Evolutionary conservation across 2,329 filamentous ascomycete genomes (phyloP).

Genomic region (Ophiocordyceps camponoti-leonardi): DNA sequence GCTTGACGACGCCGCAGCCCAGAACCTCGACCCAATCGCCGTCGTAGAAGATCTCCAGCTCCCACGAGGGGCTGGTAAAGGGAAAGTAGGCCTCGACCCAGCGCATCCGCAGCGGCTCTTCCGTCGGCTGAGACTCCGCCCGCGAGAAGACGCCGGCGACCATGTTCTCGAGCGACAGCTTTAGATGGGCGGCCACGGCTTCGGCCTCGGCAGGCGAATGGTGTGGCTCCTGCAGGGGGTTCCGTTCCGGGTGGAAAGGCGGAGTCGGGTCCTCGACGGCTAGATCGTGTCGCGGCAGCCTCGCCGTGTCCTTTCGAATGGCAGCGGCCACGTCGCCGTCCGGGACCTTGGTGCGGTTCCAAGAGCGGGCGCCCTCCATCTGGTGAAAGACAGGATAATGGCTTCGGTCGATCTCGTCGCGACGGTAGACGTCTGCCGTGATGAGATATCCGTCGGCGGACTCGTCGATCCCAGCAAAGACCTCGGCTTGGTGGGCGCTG

Average conservation of each 20-base stretch:
- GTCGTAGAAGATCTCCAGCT: slow-evolving; percentile 87
- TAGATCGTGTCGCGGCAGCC: slow-evolving; percentile 56
- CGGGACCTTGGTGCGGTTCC: slow-evolving; percentile 52
- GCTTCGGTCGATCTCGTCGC: slow-evolving; percentile 85
- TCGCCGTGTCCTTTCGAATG: slow-evolving; percentile 53
- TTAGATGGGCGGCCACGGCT: slow-evolving; percentile 70
- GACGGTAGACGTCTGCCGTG: slow-evolving; percentile 83
- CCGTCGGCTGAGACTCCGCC: slow-evolving; percentile 40
- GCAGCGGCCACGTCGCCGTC: slow-evolving; percentile 42
- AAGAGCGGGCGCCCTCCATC: slow-evolving; percentile 89
- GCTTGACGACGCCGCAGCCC: slow-evolving; percentile 80
- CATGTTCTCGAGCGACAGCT: slow-evolving; percentile 75
- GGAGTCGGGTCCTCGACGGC: slow-evolving; percentile 73
- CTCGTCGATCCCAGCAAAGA: slow-evolving; percentile 46
- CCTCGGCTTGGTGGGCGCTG: slow-evolving; percentile 76
- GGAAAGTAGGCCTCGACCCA: slow-evolving; percentile 98
- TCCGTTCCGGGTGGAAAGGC: slow-evolving; percentile 57
- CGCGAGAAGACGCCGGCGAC: slow-evolving; percentile 77
- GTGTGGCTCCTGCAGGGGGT: slow-evolving; percentile 59
- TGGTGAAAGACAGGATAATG: slow-evolving; percentile 98
- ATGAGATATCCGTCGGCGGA: slow-evolving; percentile 70
- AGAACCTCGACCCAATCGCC: slow-evolving; percentile 93
- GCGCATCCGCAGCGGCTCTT: slow-evolving; percentile 63
- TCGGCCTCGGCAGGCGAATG: slow-evolving; percentile 65
- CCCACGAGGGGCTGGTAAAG: slow-evolving; percentile 90